Conservation (phyloP, 2,329 filamentous ascomycete species). For the Didymella lethalis region DNA sequence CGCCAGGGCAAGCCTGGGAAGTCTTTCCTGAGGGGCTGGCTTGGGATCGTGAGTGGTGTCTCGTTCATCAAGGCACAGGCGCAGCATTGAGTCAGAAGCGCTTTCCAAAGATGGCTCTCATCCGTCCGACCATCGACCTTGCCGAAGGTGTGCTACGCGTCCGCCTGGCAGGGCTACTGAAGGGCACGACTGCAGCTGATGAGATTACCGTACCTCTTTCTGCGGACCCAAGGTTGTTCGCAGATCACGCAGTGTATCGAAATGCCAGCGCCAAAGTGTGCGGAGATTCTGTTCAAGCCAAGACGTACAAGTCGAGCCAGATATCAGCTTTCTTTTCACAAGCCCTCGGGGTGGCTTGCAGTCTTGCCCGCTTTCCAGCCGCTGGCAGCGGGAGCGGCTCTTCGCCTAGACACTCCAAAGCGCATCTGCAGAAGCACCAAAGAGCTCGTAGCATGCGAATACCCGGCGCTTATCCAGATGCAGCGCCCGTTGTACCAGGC, state of each 20-base stretch:
- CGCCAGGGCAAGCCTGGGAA: conserved; percentile 72
- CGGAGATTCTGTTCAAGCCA: conserved; percentile 76
- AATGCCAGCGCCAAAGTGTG: conserved; percentile 74
- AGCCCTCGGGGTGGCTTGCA: conserved; percentile 79
- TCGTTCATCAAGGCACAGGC: conserved; percentile 86
- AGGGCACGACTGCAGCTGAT: conserved; percentile 42
- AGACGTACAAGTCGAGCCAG: conserved; percentile 70
- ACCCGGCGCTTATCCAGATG: conserved; percentile 63
- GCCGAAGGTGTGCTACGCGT: conserved; percentile 70
- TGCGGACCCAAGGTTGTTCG: conserved; percentile 68
- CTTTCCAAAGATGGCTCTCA: conserved; percentile 84
- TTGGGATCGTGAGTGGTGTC: conserved; percentile 97
- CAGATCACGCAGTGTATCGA: conserved; percentile 49
- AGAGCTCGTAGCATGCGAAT: conserved; percentile 48
- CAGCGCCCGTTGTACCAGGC: conserved; percentile 56
- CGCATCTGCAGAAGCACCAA: conserved; percentile 66
- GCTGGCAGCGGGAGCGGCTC: conserved; percentile 58
- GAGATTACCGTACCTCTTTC: conserved; percentile 67
- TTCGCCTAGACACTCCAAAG: conserved; percentile 74
- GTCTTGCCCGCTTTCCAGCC: conserved; percentile 82
- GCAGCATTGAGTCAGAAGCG: conserved; percentile 87
- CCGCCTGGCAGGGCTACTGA: conserved; percentile 54
- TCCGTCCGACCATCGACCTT: conserved; percentile 79
- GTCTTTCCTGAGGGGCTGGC: conserved; percentile 81
- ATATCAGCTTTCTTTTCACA: conserved; percentile 81